phyloP scores from a whole-genome alignment of 192 early-diverging fungal genomes.

The Coemansia sp. region DNA sequence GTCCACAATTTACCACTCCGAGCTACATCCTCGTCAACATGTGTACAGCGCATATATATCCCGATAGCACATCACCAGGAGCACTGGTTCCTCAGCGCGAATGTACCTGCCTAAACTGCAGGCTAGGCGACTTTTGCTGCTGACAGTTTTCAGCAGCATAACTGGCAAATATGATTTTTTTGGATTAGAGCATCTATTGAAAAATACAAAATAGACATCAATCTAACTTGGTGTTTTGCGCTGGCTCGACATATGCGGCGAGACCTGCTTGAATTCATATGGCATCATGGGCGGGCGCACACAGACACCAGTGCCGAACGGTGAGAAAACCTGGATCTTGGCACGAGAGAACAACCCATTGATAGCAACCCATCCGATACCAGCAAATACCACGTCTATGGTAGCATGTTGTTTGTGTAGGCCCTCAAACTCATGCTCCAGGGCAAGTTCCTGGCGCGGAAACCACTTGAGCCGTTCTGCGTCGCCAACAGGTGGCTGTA shows the following conservation, averaged over 20 bases:
- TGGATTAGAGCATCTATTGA: background rate
- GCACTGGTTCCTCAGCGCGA: background rate
- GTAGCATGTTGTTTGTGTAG: slow-evolving; percentile 49
- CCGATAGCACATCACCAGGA: background rate
- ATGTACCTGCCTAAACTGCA: slow-evolving; percentile 9
- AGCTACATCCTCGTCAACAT: slow-evolving; percentile 7
- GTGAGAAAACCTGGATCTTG: slow-evolving; percentile 55
- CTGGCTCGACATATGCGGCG: slow-evolving; percentile 34
- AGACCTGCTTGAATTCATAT: slow-evolving; percentile 57
- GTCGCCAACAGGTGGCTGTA: slow-evolving; percentile 50
- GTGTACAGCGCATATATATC: background rate
- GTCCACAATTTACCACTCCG: background rate
- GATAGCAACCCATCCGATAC: slow-evolving; percentile 66
- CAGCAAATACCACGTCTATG: slow-evolving; percentile 61
- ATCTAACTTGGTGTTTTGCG: slow-evolving; percentile 48
- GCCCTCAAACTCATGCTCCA: slow-evolving; percentile 48
- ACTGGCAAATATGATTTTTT: background rate
- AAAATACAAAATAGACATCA: background rate
- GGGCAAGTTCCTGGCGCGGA: slow-evolving; percentile 39
- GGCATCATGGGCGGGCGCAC: slow-evolving; percentile 64
- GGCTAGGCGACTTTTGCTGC: background rate
- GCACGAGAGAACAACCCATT: slow-evolving; percentile 57
- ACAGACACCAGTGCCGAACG: slow-evolving; percentile 53
- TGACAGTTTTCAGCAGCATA: background rate
- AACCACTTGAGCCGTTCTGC: slow-evolving; percentile 32